Evolutionary conservation across 768 basidiomycete genomes (phyloP), one percentile per base, ranked within the genome.

Genomic region (Suillus decipiens): DNA sequence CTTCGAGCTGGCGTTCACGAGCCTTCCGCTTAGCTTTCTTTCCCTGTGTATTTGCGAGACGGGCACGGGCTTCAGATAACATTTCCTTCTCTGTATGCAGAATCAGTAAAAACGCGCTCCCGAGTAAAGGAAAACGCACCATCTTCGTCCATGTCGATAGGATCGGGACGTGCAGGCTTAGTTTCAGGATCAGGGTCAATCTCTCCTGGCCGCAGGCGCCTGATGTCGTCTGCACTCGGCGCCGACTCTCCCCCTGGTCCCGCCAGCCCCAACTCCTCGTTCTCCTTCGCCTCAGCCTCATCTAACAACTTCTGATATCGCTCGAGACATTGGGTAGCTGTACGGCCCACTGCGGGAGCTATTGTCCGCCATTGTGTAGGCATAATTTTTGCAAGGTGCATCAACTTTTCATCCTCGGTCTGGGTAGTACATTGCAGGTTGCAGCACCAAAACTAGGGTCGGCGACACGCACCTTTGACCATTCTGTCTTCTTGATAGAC

Each of bases 71-170:
- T 76, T 99, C 97, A 1, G 97, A 99, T 70, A 99, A 79, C 97
- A 99, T 99, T 76, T 99, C 97, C 88, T 99, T 99, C 78, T 99
- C 95, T 95, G 69, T 33, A 66, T 14, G 54, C 22, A 42, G 64
- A 63, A 55, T 66, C 45, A 69, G 34, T 53, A 34, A 61, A 3
- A n/a, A 53, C 28, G 6, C 39, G 19, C 33, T 48, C 33, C 33
- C 8, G 15, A 28, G 3, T 39, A 57, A 5, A 24, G 50, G 33
- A 58, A 14, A 41, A 78, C 85, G 63, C 66, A 90, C 93, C 96
- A 72, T 99, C 97, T 78, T 99, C 97, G 73, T 99, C 97, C 97
- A 99, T 99, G 78, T 99, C 97, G 69, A 99, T 98, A 7, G 97
- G 97, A 79, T 99, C 97, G 6, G 97, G 97, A 33, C 97, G 86